phyloP scores from a whole-genome alignment of 129 eudicot genomes.

The Rutidosis leptorrhynchoides region DNA sequence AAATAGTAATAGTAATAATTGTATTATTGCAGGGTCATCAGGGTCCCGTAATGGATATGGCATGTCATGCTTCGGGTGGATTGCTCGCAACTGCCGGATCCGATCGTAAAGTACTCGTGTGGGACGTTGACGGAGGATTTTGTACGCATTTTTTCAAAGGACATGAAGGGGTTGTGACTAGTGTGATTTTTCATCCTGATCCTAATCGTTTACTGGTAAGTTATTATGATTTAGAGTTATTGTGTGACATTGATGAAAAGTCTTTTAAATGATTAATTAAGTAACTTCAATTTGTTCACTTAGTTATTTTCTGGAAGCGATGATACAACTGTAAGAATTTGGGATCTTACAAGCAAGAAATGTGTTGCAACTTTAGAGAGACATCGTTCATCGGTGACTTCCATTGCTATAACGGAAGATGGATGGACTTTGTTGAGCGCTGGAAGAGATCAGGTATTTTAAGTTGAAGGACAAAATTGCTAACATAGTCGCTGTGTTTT shows the following conservation, averaged over 20 bases:
- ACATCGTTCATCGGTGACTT: slow-evolving; percentile 77
- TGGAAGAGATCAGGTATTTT: slow-evolving; percentile 80
- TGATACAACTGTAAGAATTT: slow-evolving; percentile 70
- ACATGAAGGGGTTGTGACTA: slow-evolving; percentile 71
- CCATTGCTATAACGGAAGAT: slow-evolving; percentile 81
- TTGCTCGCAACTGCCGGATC: slow-evolving; percentile 90
- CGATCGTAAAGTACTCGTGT: slow-evolving; percentile 77
- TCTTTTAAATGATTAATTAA: not conserved
- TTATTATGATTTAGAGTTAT: not conserved
- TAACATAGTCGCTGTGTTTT: no score
- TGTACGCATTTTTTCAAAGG: slow-evolving; percentile 89
- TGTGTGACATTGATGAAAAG: not conserved
- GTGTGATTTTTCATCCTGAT: slow-evolving; percentile 74
- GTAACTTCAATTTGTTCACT: not conserved
- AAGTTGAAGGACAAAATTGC: no score
- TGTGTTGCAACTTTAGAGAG: slow-evolving; percentile 66
- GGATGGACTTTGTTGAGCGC: slow-evolving; percentile 81
- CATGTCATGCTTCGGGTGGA: slow-evolving; percentile 88
- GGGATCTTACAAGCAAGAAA: slow-evolving; percentile 82
- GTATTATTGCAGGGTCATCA: slow-evolving; percentile 59
- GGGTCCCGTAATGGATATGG: slow-evolving; percentile 85
- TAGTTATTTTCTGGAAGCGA: slow-evolving; percentile 83
- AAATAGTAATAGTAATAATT: not conserved
- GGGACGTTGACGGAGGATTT: slow-evolving; percentile 94
- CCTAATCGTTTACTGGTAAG: slow-evolving; percentile 66